Base-by-base conservation (phyloP, 2,329 filamentous ascomycete species). In the Colletotrichum gigasporum region DNA sequence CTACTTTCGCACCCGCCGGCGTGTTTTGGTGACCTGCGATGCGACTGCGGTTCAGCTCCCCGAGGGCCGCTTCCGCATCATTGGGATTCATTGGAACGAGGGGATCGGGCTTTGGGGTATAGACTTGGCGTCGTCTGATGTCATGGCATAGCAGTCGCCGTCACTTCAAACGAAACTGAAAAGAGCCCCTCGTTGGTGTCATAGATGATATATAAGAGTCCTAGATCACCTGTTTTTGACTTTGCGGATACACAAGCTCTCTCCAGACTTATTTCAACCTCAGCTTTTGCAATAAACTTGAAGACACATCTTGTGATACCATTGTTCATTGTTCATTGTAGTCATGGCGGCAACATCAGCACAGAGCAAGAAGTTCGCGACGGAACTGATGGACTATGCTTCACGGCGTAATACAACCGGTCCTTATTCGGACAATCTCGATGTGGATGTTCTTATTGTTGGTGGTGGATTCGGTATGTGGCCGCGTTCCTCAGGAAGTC, bases 361-460 rank as follows among this genome's bases (percentile, higher is more conserved):
- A 26, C 22, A 47, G 35, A 47, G 39, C 14, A 80, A 78, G 37
- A 79, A 78, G 70, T 79, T 79, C 72, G 80, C 77, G 63, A 80
- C 79, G 2, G 75, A 77, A 16, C 71, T 81, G 14, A 76, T 73
- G 0, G 78, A 79, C 22, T 80, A 78, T 63, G 78, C 78, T 0
- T 58, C 74, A 2, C 41, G 61, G 10, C 61, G 48, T n/a, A 26
- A 57, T 1, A 72, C 72, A 18, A 70, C 71, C 2, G 81, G 81
- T 0, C 78, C 78, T 0, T 82, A 82, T 60, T 76, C 79, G 1
- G 73, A 79, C 4, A 72, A 81, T 28, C 74, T 81, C 5, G 80
- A 83, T 7, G 72, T 83, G 3, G 78, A 83, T 55, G 79, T 75
- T 3, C 70, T 83, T 3, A 71, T 83, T 6, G 79, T 83, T 2